Conservation (phyloP, 1,284 basidiomycete genomes). For the Leccinum cinnamomeum region DNA sequence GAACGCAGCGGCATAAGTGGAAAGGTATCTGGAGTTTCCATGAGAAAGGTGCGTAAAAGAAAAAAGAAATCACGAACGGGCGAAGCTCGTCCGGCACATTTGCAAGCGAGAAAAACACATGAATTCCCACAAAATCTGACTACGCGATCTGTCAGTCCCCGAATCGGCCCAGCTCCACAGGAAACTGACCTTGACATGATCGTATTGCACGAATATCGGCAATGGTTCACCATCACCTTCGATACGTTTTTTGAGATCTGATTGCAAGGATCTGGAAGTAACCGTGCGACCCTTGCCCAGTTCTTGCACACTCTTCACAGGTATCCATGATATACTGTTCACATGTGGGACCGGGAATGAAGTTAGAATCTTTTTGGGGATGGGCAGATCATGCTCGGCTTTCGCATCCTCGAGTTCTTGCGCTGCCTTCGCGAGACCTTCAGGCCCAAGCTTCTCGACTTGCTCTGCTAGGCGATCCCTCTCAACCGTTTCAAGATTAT, state of each 20-base stretch:
- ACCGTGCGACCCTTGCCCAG: slow-evolving; percentile 46
- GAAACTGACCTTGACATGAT: slow-evolving; percentile 70
- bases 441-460: slow-evolving; percentile 70
- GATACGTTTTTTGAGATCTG: slow-evolving; percentile 63
- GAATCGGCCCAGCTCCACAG: slow-evolving; percentile 5
- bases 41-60: slow-evolving; percentile 4
- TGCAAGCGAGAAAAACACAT: slow-evolving; percentile 77
- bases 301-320: slow-evolving; percentile 81
- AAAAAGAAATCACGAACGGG: slow-evolving; percentile 53
- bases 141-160: slow-evolving; percentile 35
- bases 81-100: slow-evolving; percentile 71
- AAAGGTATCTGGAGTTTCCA: slow-evolving; percentile 58
- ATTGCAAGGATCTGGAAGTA: slow-evolving; percentile 27
- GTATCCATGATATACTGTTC: slow-evolving; percentile 92
- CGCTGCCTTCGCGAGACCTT: slow-evolving; percentile 75
- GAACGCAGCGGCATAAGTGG: slow-evolving; percentile 84
- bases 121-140: slow-evolving; percentile 90
- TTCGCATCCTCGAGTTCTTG: slow-evolving; percentile 81
- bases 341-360: slow-evolving; percentile 88
- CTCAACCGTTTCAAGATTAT: slow-evolving; percentile 81
- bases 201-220: slow-evolving; percentile 92
- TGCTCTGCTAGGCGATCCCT: slow-evolving; percentile 77
- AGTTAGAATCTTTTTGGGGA: slow-evolving; percentile 80
- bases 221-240: slow-evolving; percentile 66
- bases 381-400: slow-evolving; percentile 80